A percentile compares a stretch with the other conserved stretches of the same genome.
Evolutionary conservation across 768 basidiomycete genomes (phyloP).

Genomic region (Tylopilus intermedius): DNA sequence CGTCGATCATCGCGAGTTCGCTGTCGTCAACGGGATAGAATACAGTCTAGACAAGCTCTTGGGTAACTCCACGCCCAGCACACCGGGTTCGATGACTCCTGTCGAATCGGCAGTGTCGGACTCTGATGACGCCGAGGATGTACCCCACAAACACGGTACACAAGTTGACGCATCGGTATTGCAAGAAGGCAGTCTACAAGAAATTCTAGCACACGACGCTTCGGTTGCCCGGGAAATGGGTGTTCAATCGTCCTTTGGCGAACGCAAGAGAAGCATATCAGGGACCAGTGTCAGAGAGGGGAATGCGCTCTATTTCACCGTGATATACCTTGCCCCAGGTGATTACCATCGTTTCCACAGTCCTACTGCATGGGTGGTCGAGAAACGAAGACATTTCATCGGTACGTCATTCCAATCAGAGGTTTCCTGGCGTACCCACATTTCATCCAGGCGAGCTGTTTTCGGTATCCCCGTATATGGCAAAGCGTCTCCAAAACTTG

Average conservation of each 20-base stretch:
- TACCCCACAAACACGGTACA: slow-evolving; percentile 56
- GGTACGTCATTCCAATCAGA: slow-evolving; percentile 42
- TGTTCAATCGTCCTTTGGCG: slow-evolving; percentile 36
- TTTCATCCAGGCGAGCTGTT: slow-evolving; percentile 73
- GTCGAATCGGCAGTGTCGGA: slow-evolving; percentile 13
- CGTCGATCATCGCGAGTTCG: slow-evolving; percentile 87
- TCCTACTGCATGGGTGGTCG: slow-evolving; percentile 95
- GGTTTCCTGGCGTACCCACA: neutral
- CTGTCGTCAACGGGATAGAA: slow-evolving; percentile 94
- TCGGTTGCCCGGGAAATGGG: slow-evolving; percentile 74
- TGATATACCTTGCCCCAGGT: slow-evolving; percentile 96
- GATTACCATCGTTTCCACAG: slow-evolving; percentile 98
- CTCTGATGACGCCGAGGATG: slow-evolving; percentile 20
- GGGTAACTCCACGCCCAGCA: slow-evolving; percentile 44
- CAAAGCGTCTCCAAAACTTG: slow-evolving; percentile 81
- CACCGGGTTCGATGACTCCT: slow-evolving; percentile 39
- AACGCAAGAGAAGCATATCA: slow-evolving; percentile 34
- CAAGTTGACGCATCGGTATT: slow-evolving; percentile 74
- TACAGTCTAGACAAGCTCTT: slow-evolving; percentile 91
- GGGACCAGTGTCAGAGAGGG: slow-evolving; percentile 59
- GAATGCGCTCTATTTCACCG: slow-evolving; percentile 84
- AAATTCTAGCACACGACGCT: slow-evolving; percentile 60
- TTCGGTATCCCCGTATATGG: slow-evolving; percentile 95
- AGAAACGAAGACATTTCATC: slow-evolving; percentile 90
- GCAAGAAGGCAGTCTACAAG: slow-evolving; percentile 46